Conservation (phyloP, 257 asterid genomes). For the Anisodus acutangulus region DNA sequence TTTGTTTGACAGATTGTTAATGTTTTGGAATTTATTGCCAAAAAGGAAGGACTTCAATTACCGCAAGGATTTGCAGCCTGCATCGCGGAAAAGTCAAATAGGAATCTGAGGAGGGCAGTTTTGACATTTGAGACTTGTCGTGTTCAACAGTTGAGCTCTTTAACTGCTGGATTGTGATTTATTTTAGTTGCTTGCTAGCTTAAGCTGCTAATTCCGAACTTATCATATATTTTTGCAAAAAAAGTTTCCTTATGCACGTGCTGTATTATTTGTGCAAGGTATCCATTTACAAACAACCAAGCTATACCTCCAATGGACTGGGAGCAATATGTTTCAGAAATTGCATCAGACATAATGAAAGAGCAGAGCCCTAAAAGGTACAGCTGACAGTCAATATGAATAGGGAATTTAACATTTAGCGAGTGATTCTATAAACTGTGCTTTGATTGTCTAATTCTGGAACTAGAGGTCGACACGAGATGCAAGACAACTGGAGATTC, state of each 20-base stretch:
- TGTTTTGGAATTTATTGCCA: constrained; percentile 87
- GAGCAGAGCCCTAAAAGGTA: constrained; percentile 98
- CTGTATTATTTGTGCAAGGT: constrained; percentile 52
- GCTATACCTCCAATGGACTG: constrained; percentile 90
- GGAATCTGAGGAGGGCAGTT: constrained; percentile 93
- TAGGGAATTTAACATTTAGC: neutral
- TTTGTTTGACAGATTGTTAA: constrained; percentile 57
- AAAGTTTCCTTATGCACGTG: constrained; percentile 19
- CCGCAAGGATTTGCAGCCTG: constrained; percentile 83
- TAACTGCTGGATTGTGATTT: constrained; percentile 30
- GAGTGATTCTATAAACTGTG: constrained; percentile 20
- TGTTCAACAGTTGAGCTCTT: constrained; percentile 80
- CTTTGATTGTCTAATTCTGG: neutral
- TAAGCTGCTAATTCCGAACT: neutral
- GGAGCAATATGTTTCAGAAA: constrained; percentile 93
- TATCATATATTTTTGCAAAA: neutral
- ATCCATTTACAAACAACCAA: constrained; percentile 81
- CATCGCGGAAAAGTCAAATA: constrained; percentile 78
- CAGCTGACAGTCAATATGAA: constrained; percentile 30
- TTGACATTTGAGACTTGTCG: constrained; percentile 89
- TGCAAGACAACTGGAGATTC: constrained; percentile 10
- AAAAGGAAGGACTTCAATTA: constrained; percentile 84
- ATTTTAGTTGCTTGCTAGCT: constrained; percentile 9
- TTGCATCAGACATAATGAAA: constrained; percentile 86
- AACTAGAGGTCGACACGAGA: neutral